These are phyloP conservation scores for Arachnomyces sp. DNA, from an alignment of 2,329 filamentous ascomycete species.

Conservation along the genomic window DNA sequence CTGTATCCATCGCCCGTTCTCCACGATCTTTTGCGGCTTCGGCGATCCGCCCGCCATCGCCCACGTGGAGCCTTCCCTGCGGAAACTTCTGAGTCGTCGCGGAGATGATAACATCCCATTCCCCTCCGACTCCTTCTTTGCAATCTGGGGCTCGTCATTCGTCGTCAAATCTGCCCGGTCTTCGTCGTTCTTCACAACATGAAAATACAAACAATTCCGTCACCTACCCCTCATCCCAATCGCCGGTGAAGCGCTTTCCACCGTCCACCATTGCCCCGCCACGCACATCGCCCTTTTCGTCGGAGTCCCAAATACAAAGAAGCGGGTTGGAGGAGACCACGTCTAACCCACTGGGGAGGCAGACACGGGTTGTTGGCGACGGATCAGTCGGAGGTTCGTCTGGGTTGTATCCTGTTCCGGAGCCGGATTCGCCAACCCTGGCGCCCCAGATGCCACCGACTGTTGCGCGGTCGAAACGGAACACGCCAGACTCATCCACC, in stretches of 20 bases:
- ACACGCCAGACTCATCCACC: conserved; percentile 11
- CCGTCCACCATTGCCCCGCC: too few relatives aligned
- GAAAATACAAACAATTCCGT: too few relatives aligned
- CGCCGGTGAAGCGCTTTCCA: too few relatives aligned
- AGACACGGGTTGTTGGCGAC: too few relatives aligned
- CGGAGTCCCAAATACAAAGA: too few relatives aligned
- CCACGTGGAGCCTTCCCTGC: conserved; percentile 12
- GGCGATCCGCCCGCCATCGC: conserved; percentile 4
- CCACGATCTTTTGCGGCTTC: conserved; percentile 5
- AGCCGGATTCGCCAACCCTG: neutral
- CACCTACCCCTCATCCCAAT: too few relatives aligned
- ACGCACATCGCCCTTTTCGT: too few relatives aligned
- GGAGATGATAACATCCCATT: conserved; percentile 4
- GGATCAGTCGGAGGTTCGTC: too few relatives aligned
- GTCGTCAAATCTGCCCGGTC: neutral
- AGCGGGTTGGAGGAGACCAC: too few relatives aligned
- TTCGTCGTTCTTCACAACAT: too few relatives aligned
- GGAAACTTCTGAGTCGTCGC: conserved; percentile 13
- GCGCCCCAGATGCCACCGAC: conserved; percentile 12
- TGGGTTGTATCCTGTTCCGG: conserved; percentile 4
- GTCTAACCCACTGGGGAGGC: too few relatives aligned
- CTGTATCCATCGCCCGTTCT: conserved; percentile 10
- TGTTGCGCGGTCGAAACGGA: conserved; percentile 14
- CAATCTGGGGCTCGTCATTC: conserved; percentile 2
- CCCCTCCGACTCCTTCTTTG: neutral